Conservation (phyloP, 2,329 filamentous ascomycete species). For the Ophiostoma piceae region DNA sequence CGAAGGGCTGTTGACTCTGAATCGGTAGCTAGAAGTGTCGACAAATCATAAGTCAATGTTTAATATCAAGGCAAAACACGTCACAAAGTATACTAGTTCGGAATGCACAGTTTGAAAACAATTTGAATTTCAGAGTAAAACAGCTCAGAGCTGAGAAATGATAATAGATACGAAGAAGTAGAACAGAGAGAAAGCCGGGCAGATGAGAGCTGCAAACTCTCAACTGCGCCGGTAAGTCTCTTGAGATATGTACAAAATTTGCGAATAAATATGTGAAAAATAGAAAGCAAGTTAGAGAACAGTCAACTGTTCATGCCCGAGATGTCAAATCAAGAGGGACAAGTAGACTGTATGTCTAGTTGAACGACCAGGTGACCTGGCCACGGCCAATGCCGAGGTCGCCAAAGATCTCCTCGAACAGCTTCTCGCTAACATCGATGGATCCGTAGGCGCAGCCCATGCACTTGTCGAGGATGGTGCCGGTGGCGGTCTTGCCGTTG, state of each 20-base stretch:
- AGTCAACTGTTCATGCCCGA: not conserved
- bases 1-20: slow-evolving; percentile 63
- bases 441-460: slow-evolving; percentile 54
- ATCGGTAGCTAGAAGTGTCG: slow-evolving; percentile 35
- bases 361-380: slow-evolving; percentile 34
- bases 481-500: slow-evolving; percentile 51
- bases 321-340: no score
- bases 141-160: not conserved
- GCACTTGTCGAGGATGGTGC: slow-evolving; percentile 69
- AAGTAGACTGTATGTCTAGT: slow-evolving; percentile 24
- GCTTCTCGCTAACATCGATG: slow-evolving; percentile 46
- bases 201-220: not conserved
- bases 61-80: not conserved
- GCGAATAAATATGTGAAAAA: not conserved
- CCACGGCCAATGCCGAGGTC: slow-evolving; percentile 33
- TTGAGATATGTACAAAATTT: not conserved
- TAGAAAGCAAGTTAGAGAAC: not conserved
- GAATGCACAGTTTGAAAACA: not conserved
- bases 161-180: not conserved
- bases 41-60: not conserved
- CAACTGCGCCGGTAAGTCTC: not conserved
- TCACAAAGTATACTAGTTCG: not conserved
- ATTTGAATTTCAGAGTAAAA: not conserved
- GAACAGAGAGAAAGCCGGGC: not conserved
- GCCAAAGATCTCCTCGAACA: slow-evolving; percentile 49